Base-by-base conservation (phyloP, 2,329 filamentous ascomycete genomes). In the Cytospora schulzeri region DNA sequence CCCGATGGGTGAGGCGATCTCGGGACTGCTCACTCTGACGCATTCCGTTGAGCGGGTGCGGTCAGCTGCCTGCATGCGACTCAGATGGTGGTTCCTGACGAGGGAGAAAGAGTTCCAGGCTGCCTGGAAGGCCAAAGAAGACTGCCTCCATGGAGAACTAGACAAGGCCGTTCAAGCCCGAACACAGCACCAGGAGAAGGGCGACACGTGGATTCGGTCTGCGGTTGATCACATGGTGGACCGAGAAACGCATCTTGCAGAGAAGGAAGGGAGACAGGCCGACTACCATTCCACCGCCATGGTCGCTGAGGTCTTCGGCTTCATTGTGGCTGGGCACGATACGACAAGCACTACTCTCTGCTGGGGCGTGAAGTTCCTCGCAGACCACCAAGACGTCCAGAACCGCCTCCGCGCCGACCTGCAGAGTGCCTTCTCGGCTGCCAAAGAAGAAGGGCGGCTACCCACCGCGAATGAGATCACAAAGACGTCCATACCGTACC, bases 261-360 rank as follows among this genome's bases (percentile, higher is more conserved):
- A 55, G 26, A 66, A 54, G 57, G 64, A 66, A 54, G 45, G 57
- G n/a, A 57, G 64, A 14, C 26, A n/a, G 5, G 22, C 64, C 4
- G 53, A 55, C 15, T 60, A 59, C 31, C 57, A 66, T 51, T 64
- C 61, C 19, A 19, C 33, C 14, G 64, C 45, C 12, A 60, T 57
- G 33, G n/a, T 56, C 19, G 75, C 77, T 60, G 76, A 78, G 57
- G 71, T 76, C 54, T 77, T 78, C 73, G 77, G 76, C 3, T 78
- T 78, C 69, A 69, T 78, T n/a, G 73, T 75, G 33, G 77, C 76
- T 24, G 77, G 78, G 5, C 78, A 80, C 68, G 78, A 80, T 35
- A 81, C 78, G 5, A 80, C 79, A 0, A 77, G 78, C 8, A 79
- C 78, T 0, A 76, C 75, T 17, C 72, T 81, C 3, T 75, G 76